Conservation (phyloP, 2,329 filamentous ascomycete species). For the Colletotrichum limetticola region DNA sequence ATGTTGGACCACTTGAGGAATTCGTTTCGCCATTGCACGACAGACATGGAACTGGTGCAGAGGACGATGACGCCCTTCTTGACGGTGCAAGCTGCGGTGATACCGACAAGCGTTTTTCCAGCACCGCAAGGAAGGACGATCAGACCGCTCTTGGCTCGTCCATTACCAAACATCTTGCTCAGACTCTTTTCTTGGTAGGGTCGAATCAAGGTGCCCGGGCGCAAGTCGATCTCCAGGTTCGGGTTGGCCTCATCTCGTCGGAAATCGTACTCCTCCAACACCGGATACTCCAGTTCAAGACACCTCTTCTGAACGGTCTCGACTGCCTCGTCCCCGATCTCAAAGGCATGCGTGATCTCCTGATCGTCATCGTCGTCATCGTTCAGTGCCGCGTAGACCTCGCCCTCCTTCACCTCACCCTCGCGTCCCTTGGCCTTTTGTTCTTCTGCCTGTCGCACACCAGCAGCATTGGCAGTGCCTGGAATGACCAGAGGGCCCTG, state of each 20-base stretch:
- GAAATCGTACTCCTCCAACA: conserved; percentile 98
- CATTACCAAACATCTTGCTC: conserved; percentile 99
- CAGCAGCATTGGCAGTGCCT: conserved; percentile 92
- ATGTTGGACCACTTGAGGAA: conserved; percentile 99
- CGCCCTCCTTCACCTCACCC: conserved; percentile 67
- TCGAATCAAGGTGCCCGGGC: conserved; percentile 88
- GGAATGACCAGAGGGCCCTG: conserved; percentile 91
- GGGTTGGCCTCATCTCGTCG: conserved; percentile 89
- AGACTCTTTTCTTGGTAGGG: conserved; percentile 97
- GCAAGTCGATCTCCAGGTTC: conserved; percentile 92
- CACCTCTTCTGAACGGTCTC: conserved; percentile 92
- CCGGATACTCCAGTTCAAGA: conserved; percentile 84
- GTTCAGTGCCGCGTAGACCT: conserved; percentile 78
- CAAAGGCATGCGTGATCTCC: conserved; percentile 91
- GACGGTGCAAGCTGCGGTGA: conserved; percentile 96
- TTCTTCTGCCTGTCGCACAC: conserved; percentile 77
- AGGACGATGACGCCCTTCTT: conserved; percentile 96
- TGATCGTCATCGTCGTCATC: conserved; percentile 90
- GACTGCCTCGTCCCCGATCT: conserved; percentile 85
- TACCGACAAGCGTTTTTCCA: conserved; percentile 97
- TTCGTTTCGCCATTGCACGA: conserved; percentile 95
- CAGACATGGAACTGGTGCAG: conserved; percentile 97
- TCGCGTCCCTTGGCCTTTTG: conserved; percentile 56
- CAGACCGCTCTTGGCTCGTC: conserved; percentile 94
- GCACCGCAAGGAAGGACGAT: conserved; percentile 97